Evolutionary conservation across 2,329 filamentous ascomycete genomes (phyloP), one percentile per base, ranked within the genome.

Genomic region (Lecanicillium sp.): DNA sequence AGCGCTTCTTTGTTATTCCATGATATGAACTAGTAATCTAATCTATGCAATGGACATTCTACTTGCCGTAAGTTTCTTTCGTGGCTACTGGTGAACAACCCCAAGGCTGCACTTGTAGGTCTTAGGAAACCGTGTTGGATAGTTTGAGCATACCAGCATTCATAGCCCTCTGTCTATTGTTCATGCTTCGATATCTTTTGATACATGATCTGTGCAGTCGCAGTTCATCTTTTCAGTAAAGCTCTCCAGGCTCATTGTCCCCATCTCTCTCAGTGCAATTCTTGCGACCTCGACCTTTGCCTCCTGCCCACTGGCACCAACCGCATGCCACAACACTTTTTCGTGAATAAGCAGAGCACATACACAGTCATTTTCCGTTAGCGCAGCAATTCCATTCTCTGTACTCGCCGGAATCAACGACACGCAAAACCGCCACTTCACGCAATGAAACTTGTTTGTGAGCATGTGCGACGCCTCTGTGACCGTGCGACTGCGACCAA

Each of bases 401-500:
- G 64, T 55, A 4, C 46, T 43, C 19, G 50, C 54, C 12, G 54
- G 55, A 44, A 65, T 65, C 13, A 70, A 59, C 29, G 68, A 63
- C 9, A 68, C 63, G 45, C 74, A 64, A 35, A 81, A 55, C 8
- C 77, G 68, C 68, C 72, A 78, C 38, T 66, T 56, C 3, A 42
- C 62, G 57, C 90, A 95, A 19, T 70, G 74, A 43, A 87, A 80
- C 9, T 75, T 69, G 9, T 70, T 66, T 8, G 74, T 66, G 43
- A 95, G 65, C 43, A 76, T 67, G 32, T 77, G 76, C 29, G 76
- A 67, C 1, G 95, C 68, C 30, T 75, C 76, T 0, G 85, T 94
- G 4, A 85, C 82, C 0, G 90, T 90, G 49, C 96, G 89, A 25
- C 84, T 84, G 51, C 83, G 86, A 2, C 87, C 88, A 56, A 85